Conservation (phyloP, 495 filamentous ascomycete genomes). For the Hypoxylon cercidicola region DNA sequence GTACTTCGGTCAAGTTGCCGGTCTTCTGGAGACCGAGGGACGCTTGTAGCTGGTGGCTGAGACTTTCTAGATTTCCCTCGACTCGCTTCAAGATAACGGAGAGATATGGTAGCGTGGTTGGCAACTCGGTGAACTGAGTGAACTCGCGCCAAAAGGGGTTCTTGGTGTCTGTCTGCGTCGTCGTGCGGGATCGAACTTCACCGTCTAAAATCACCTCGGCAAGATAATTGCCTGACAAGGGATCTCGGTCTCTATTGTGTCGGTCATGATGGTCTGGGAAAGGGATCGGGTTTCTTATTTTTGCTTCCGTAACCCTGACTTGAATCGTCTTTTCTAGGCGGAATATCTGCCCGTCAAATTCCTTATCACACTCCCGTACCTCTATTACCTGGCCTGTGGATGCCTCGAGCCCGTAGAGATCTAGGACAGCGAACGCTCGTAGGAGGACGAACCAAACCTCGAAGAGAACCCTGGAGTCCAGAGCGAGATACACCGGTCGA, state of each 20-base stretch:
- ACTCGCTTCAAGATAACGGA: constrained; percentile 84
- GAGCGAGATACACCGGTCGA: constrained; percentile 81
- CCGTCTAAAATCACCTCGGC: constrained; percentile 93
- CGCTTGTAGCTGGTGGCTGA: constrained; percentile 56
- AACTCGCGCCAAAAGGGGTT: constrained; percentile 97
- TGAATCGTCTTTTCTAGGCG: constrained; percentile 68
- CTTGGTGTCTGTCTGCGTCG: constrained; percentile 79
- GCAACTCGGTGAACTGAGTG: constrained; percentile 85
- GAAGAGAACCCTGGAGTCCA: constrained; percentile 88
- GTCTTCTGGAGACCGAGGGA: constrained; percentile 55
- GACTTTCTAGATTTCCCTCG: constrained; percentile 56
- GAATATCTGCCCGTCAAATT: constrained; percentile 61
- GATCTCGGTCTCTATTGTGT: constrained; percentile 52
- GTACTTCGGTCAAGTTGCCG: constrained; percentile 50
- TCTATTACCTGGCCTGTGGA: constrained; percentile 52
- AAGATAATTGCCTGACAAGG: constrained; percentile 72
- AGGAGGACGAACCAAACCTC: constrained; percentile 98
- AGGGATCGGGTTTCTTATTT: constrained; percentile 54
- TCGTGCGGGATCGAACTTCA: constrained; percentile 86
- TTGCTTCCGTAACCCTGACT: constrained; percentile 67
- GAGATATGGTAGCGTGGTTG: constrained; percentile 78
- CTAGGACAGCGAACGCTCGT: constrained; percentile 91
- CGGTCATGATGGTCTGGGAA: constrained; percentile 46
- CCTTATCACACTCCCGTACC: constrained; percentile 51
- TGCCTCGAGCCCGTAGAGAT: constrained; percentile 75